Base-by-base conservation (phyloP, 2,329 filamentous ascomycete genomes). In the Exophiala viscosa region DNA sequence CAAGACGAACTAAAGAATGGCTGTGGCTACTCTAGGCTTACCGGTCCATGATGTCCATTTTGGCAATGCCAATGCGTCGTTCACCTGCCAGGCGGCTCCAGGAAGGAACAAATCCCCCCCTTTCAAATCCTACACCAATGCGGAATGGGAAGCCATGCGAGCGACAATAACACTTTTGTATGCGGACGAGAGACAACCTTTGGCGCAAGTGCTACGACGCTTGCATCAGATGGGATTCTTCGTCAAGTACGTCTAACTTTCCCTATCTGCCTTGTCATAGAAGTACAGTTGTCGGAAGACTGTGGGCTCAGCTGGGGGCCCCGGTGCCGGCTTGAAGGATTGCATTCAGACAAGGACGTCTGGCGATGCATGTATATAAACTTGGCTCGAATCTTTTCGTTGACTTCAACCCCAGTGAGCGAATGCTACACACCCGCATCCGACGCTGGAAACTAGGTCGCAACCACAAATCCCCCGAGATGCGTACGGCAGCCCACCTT, bases 381-480 rank as follows among this genome's bases (percentile, higher is more conserved):
- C n/a, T n/a, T n/a, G n/a, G 23, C 42, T 45, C 28, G n/a, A n/a
- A n/a, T n/a, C 15, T 32, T 23, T 15, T 9, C 20, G n/a, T 5
- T 23, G n/a, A 17, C 11, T 23, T 34, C 36, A 13, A 46, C 31
- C 31, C 32, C 13, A 53, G 54, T 42, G 45, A 53, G 17, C 49
- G 49, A n/a, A 53, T 53, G 50, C 50, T 56, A 20, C 49, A 52
- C 18, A 52, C 48, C 1, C 42, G 48, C n/a, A 48, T 55, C 32
- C 35, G 36, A 42, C 33, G 40, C 17, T 55, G 52, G 52, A 44
- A 52, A 41, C 42, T 50, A 7, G 48, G 45, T 13, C 42, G 48
- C 40, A 55, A 55, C 20, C 48, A 48, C 14, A 55, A 48, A 15
- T 44, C 23, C 4, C 17, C 38, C 8, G 52, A 55, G n/a, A 55